Conservation (phyloP, 495 filamentous ascomycete species). For the Talaromyces trachyspermus region DNA sequence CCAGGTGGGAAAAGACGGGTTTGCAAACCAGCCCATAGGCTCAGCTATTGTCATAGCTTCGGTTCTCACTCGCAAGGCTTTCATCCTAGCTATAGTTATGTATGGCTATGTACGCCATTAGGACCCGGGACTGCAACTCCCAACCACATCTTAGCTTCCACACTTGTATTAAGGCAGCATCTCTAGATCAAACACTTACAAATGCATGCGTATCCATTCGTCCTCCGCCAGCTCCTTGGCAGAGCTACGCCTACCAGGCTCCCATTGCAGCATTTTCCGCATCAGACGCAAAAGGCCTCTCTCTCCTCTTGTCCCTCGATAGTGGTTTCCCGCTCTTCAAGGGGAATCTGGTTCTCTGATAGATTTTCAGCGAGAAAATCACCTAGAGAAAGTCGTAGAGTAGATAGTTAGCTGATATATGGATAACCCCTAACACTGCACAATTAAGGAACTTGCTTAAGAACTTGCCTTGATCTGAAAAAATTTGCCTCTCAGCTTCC, state of each 20-base stretch:
- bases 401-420: too few relatives aligned
- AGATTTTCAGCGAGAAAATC: background rate
- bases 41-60: too few relatives aligned
- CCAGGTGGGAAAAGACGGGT: too few relatives aligned
- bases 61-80: too few relatives aligned
- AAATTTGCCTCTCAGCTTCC: constrained; percentile 17
- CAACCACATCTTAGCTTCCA: too few relatives aligned
- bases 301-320: constrained; percentile 29
- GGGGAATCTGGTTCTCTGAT: background rate
- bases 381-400: constrained; percentile 1
- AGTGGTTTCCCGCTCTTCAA: constrained; percentile 14
- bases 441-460: background rate
- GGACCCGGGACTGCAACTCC: too few relatives aligned
- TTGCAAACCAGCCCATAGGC: too few relatives aligned
- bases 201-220: constrained; percentile 31
- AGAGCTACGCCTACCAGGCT: constrained; percentile 35
- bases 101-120: too few relatives aligned
- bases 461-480: constrained; percentile 12
- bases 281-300: constrained; percentile 30
- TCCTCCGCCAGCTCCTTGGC: constrained; percentile 37
- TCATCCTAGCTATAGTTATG: too few relatives aligned
- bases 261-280: constrained; percentile 42
- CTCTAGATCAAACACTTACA: too few relatives aligned
- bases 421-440: too few relatives aligned
- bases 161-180: too few relatives aligned